Percentiles rank a stretch among this genome's conserved stretches.
These are phyloP conservation scores for Nepenthes gracilis DNA, from an alignment of 148 eudicot species.

Conservation along the genomic window DNA sequence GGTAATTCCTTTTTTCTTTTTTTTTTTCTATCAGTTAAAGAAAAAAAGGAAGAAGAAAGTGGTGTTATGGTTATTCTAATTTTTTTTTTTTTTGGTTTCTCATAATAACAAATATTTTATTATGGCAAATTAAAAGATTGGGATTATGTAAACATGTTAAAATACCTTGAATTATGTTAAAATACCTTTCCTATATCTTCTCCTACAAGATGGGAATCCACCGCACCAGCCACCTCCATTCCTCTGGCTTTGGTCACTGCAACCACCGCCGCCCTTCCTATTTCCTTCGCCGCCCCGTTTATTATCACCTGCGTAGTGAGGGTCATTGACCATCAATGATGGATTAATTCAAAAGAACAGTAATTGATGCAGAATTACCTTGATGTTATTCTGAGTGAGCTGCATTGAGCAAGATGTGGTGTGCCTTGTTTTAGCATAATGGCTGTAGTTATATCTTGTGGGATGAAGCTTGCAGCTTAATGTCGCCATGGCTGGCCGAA, in stretches of 20 bases:
- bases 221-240: slow-evolving; percentile 92
- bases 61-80: too few relatives aligned
- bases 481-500: slow-evolving; percentile 39
- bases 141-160: too few relatives aligned
- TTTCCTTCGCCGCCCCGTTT: slow-evolving; percentile 89
- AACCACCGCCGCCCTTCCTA: slow-evolving; percentile 76
- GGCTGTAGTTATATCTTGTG: background rate
- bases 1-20: background rate
- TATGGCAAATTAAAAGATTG: too few relatives aligned
- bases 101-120: too few relatives aligned
- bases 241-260: slow-evolving; percentile 89
- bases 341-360: background rate
- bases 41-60: too few relatives aligned
- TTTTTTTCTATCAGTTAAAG: too few relatives aligned
- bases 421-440: slow-evolving; percentile 11
- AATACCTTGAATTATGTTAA: too few relatives aligned
- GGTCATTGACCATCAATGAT: background rate
- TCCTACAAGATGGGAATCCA: slow-evolving; percentile 56
- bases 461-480: slow-evolving; percentile 37
- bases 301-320: slow-evolving; percentile 42
- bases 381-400: slow-evolving; percentile 58
- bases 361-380: slow-evolving; percentile 26
- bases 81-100: too few relatives aligned
- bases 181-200: slow-evolving; percentile 89
- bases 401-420: slow-evolving; percentile 54